Evolutionary conservation across 2,329 filamentous ascomycete genomes (phyloP).

Genomic region (Cyphellophora attinorum): DNA sequence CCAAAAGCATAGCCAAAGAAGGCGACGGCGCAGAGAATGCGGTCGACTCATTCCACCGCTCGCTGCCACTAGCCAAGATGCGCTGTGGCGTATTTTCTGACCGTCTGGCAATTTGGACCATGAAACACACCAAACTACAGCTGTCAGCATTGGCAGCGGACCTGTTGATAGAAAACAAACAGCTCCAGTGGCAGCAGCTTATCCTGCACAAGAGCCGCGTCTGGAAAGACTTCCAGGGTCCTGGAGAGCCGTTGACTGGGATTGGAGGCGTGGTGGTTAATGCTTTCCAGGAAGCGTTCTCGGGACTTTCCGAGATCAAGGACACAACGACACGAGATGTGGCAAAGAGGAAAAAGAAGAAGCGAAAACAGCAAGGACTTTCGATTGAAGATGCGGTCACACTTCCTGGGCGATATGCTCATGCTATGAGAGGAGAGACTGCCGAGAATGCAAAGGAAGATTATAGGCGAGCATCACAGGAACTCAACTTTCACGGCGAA

Average conservation of each 20-base stretch:
- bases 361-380: slow-evolving; percentile 23
- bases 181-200: slow-evolving; percentile 41
- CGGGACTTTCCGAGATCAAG: slow-evolving; percentile 40
- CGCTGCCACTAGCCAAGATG: slow-evolving; percentile 24
- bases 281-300: slow-evolving; percentile 36
- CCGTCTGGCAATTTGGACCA: slow-evolving; percentile 42
- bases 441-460: slow-evolving; percentile 9
- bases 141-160: slow-evolving; percentile 46
- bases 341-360: slow-evolving; percentile 35
- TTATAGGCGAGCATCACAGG: slow-evolving; percentile 4
- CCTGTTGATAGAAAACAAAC: slow-evolving; percentile 42
- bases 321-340: slow-evolving; percentile 38
- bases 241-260: slow-evolving; percentile 44
- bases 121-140: slow-evolving; percentile 37
- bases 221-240: slow-evolving; percentile 47
- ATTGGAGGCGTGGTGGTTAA: slow-evolving; percentile 35
- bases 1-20: slow-evolving; percentile 26
- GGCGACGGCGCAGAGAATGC: slow-evolving; percentile 29
- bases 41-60: slow-evolving; percentile 31
- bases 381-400: slow-evolving; percentile 9
- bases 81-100: slow-evolving; percentile 31
- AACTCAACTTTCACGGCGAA: slow-evolving; percentile 14
- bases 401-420: slow-evolving; percentile 14
- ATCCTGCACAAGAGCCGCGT: slow-evolving; percentile 37
- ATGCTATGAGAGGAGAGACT: slow-evolving; percentile 10